phyloP scores from a whole-genome alignment of 75 land plant species.

The Larix kaempferi region DNA sequence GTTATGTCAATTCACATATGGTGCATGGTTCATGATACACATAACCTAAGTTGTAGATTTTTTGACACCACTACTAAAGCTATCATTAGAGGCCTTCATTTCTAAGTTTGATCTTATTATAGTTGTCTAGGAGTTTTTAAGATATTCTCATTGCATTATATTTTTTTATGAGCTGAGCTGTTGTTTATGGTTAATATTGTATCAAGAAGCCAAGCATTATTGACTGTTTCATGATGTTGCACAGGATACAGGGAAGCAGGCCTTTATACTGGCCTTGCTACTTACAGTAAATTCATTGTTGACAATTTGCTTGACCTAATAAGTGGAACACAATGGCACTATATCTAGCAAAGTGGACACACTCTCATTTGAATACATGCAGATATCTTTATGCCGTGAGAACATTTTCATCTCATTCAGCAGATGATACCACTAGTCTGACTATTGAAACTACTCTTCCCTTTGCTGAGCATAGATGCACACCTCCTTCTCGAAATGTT shows the following conservation, averaged over 20 bases:
- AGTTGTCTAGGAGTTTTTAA: not conserved
- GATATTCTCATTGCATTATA: not conserved
- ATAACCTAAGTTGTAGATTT: not conserved
- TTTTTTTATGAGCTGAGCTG: not conserved
- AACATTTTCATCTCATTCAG: conserved; percentile 7
- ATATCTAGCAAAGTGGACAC: not conserved
- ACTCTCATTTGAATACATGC: not conserved
- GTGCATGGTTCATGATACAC: not conserved
- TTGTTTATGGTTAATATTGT: not conserved
- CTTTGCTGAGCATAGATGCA: conserved; percentile 22
- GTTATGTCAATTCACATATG: not conserved
- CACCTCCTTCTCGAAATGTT: conserved; percentile 26
- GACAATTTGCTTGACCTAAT: not conserved
- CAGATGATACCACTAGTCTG: conserved; percentile 14
- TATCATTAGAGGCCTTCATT: not conserved
- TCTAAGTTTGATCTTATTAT: not conserved
- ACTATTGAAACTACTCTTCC: conserved; percentile 34
- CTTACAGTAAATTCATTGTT: not conserved
- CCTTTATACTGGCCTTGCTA: not conserved
- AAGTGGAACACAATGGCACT: conserved; percentile 4
- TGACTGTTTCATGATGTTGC: not conserved
- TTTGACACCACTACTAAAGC: not conserved
- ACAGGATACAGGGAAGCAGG: not conserved
- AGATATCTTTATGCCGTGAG: conserved; percentile 4
- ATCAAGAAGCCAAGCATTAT: not conserved